Base-by-base conservation (phyloP, 2,329 filamentous ascomycete genomes). In the Colletotrichum plurivorum region DNA sequence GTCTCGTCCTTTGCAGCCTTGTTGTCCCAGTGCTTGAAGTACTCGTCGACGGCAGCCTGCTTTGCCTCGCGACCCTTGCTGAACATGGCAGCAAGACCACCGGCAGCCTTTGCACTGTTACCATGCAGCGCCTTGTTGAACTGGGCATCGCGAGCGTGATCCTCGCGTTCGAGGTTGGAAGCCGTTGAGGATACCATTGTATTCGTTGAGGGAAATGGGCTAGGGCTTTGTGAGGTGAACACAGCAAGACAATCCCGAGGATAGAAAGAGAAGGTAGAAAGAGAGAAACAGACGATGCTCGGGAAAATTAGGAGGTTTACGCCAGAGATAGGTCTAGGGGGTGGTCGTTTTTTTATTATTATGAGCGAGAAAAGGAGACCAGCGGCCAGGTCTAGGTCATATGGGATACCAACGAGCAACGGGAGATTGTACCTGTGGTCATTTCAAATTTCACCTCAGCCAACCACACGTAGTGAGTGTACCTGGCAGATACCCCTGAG, bases 21-120 rank as follows among this genome's bases (percentile, higher is more conserved):
- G 84, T 94, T 91, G 81, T 96, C 93, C 92, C 92, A 96, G 79
- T 95, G 93, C 86, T 95, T 95, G 85, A 95, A 96, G 83, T 96
- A 96, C 78, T 95, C 93, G 75, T 95, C 92, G 20, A 93, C 88
- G 20, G 93, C 93, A 64, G 91, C 90, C 76, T 93, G 89, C 75
- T 95, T 91, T 1, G 93, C 93, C 12, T 84, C 77, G 48, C 73
- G 75, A 80, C 95, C 90, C 83, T 98, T 98, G 78, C 87, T 86
- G 73, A 96, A 84, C 90, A 97, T 94, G 75, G 94, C 92, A 75
- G 89, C 84, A 75, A 98, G 88, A 74, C 94, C 93, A 77, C 92
- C 93, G 65, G 86, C 83, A 52, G 89, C 89, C 78, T 90, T 82
- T 57, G 93, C 86, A 62, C 93, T 94, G 71, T 80, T 81, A 77